Evolutionary conservation across 768 basidiomycete genomes (phyloP).

Genomic region (Lactarius deliciosus): DNA sequence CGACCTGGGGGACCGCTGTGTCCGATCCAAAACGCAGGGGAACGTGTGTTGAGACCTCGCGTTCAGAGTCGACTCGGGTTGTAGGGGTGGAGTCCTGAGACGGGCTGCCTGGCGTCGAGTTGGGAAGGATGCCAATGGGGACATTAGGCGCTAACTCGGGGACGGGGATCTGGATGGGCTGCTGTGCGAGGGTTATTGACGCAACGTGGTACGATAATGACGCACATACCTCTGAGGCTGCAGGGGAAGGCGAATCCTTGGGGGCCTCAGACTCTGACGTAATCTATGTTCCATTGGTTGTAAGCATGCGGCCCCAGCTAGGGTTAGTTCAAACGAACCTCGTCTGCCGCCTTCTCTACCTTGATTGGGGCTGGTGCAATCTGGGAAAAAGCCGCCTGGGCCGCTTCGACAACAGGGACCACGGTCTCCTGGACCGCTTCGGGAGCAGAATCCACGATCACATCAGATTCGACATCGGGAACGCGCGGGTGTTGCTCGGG

Average conservation of each 20-base stretch:
- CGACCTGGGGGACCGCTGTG: neutral
- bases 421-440: conserved; percentile 11
- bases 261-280: conserved; percentile 2
- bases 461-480: conserved; percentile 5
- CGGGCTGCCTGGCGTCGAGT: neutral
- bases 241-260: neutral
- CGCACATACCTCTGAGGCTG: conserved; percentile 4
- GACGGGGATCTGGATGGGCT: neutral
- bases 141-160: neutral
- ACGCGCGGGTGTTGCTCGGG: neutral
- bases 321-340: conserved; percentile 2
- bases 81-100: neutral
- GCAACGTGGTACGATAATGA: neutral
- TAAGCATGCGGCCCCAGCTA: neutral
- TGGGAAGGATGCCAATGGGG: neutral
- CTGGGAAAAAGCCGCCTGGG: conserved; percentile 13
- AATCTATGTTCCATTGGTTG: neutral
- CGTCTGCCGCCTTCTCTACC: conserved; percentile 15
- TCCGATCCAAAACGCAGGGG: neutral
- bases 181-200: neutral
- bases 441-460: neutral
- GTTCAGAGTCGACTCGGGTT: neutral
- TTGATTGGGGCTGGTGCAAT: conserved; percentile 18
- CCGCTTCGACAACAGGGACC: conserved; percentile 10
- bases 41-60: conserved; percentile 23